Base-by-base conservation (phyloP, 2,329 filamentous ascomycete genomes). In the Fusarium agapanthi region DNA sequence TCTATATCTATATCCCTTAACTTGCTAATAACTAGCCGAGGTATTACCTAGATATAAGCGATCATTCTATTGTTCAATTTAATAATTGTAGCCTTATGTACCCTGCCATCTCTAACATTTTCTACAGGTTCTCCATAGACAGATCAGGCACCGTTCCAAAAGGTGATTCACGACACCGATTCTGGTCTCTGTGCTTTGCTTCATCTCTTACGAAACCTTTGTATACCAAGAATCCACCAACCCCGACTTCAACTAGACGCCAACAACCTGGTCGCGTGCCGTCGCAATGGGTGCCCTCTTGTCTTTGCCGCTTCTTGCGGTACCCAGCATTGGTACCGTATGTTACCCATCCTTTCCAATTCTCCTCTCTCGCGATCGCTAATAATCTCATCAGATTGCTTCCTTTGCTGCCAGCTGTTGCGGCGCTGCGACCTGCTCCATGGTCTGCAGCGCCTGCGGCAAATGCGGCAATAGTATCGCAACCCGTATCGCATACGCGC, bases 401-500 rank as follows among this genome's bases (percentile, higher is more conserved):
- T 94, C 93, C 47, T 91, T 95, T 76, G 92, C 87, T 71, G 94
- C 93, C 72, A 98, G 95, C 78, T 99, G 96, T 85, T 99, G 96
- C 81, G 96, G 96, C 80, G 96, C 96, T 34, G 95, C 96, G 50
- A 98, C 96, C 58, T 98, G 95, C 84, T 97, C 95, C 76, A 95
- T 96, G 81, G 92, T 98, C 54, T 98, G 95, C 85, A 96, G 93
- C 81, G 93, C 95, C 18, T 99, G 95, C 81, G 95, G 96, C 58
- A 98, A 98, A 82, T 98, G 95, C 83, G 94, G 95, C 77, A 98
- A 97, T 76, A 97, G 95, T 84, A 95, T 98, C 84, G 95, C 95
- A 63, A 99, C 96, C 75, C 94, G 96, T 86, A 97, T 98, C 84
- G 95, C 93, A 79, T 98, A 97, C 81, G 95, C 96, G 73, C 90